phyloP scores from a whole-genome alignment of 106 monocot species.

The Dendrobium chrysotoxum region DNA sequence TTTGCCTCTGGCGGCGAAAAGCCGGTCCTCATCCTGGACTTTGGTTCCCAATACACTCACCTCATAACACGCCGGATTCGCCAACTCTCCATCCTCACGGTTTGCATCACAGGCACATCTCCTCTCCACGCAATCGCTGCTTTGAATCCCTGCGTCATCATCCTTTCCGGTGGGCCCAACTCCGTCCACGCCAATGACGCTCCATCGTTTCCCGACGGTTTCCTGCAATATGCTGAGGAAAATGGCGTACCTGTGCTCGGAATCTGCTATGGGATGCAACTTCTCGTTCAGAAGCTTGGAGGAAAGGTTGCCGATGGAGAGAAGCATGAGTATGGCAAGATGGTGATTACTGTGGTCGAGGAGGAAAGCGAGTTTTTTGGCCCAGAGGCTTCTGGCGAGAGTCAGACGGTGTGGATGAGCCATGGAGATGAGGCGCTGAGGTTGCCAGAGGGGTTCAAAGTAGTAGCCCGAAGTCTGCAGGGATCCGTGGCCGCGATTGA shows the following conservation, averaged over 20 bases:
- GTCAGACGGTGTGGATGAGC: conserved; percentile 95
- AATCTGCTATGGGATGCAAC: conserved; percentile 96
- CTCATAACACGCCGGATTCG: conserved; percentile 95
- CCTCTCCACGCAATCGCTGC: conserved; percentile 37
- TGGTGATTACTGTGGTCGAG: conserved; percentile 57
- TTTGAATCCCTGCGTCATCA: conserved; percentile 47
- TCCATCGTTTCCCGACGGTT: conserved; percentile 81
- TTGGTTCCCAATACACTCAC: conserved; percentile 95
- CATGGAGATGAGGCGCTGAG: conserved; percentile 81
- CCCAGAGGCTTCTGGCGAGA: conserved; percentile 19
- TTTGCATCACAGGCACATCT: conserved; percentile 82
- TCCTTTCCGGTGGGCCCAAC: conserved; percentile 95
- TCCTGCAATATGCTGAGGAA: conserved; percentile 56
- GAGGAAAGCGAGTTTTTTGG: conserved; percentile 34
- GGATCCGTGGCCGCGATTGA: conserved; percentile 72
- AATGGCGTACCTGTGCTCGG: conserved; percentile 67
- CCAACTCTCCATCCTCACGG: conserved; percentile 72
- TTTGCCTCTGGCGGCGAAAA: conserved; percentile 26
- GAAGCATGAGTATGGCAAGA: conserved; percentile 92
- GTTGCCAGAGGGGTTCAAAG: conserved; percentile 76
- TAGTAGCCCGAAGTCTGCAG: conserved; percentile 73
- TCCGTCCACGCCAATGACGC: conserved; percentile 69
- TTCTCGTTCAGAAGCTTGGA: conserved; percentile 85
- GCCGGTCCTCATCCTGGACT: conserved; percentile 89
- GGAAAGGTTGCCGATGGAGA: conserved; percentile 63